Percentiles rank a stretch among this genome's conserved stretches.
These are phyloP conservation scores for Pugionium cornutum DNA, from an alignment of 345 rosid genomes.

Conservation along the genomic window DNA sequence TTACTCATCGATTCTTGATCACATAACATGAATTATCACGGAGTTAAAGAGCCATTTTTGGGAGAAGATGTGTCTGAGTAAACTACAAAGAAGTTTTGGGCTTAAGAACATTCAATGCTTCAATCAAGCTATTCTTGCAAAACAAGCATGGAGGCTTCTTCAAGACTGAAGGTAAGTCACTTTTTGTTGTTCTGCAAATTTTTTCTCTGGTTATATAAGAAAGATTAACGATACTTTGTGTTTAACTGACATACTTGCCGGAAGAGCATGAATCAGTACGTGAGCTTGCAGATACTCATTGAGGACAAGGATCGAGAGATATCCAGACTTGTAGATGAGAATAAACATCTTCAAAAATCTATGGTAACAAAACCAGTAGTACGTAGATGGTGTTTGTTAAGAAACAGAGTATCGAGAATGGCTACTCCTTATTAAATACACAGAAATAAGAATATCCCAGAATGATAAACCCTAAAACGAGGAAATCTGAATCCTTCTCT, in stretches of 20 bases:
- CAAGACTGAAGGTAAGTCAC: slow-evolving; percentile 59
- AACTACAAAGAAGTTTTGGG: no score
- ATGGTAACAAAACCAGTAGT: slow-evolving; percentile 60
- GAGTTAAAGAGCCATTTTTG: slow-evolving; percentile 27
- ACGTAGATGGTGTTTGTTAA: slow-evolving; percentile 35
- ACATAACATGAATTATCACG: slow-evolving; percentile 23
- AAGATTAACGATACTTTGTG: slow-evolving; percentile 21
- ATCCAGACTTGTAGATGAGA: slow-evolving; percentile 72
- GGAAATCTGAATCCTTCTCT: no score
- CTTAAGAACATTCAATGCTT: no score
- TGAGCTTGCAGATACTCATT: slow-evolving; percentile 87
- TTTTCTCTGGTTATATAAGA: slow-evolving; percentile 20
- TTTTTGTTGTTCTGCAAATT: slow-evolving; percentile 10
- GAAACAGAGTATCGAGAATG: no score
- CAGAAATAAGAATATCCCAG: no score
- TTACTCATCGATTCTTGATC: slow-evolving; percentile 7
- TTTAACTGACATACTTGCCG: slow-evolving; percentile 47
- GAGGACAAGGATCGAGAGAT: slow-evolving; percentile 91
- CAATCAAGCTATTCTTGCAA: slow-evolving; percentile 54
- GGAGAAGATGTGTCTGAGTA: background rate
- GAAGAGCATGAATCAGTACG: slow-evolving; percentile 87
- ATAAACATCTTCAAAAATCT: slow-evolving; percentile 64
- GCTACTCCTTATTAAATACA: no score
- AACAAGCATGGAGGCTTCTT: slow-evolving; percentile 64
- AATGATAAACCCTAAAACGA: no score